Base-by-base conservation (phyloP, 306 rosid species). In the Abrus pulchellus region DNA sequence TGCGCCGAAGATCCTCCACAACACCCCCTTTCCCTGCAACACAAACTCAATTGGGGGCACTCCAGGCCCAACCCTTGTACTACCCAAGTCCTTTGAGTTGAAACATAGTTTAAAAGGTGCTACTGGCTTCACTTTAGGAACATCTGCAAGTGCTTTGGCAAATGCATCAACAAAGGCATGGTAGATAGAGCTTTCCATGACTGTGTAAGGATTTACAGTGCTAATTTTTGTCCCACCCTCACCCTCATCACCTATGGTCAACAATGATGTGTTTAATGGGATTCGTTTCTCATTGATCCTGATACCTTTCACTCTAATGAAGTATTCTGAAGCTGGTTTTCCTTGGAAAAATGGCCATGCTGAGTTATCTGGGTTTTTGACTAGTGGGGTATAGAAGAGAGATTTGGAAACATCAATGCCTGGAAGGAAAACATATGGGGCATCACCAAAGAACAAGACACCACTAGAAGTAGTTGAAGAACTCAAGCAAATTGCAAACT, bases 141-240 rank as follows among this genome's bases (percentile, higher is more conserved):
- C 50, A 0, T 53, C 9, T 3, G 61, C 36, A 79, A 74, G 27
- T 6, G 20, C 66, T 27, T 38, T 72, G 32, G 77, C 53, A 55
- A 84, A 84, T 5, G 88, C 75, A 34, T 62, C 29, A 4, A 81
- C n/a, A 1, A 84, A 6, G 6, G 86, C 74, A 1, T 63, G 64
- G 71, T 80, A 79, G 27, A 87, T 89, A 0, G 91, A 84, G 12
- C 81, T 64, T 53, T 89, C 86, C 81, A 91, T 5, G 1, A 72
- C 74, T 0, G 88, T 87, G 79, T 77, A 84, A 3, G 88, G 93
- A 34, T 70, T 8, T 3, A 82, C 49, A 3, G 83, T 82, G 67
- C 90, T 88, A 41, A 90, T 79, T 45, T 85, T 87, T 0, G 91
- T 90, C 12, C 94, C 94, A 5, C 91, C 90, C 12, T 27, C 3